These are phyloP conservation scores for Aspergillus floridensis DNA, from an alignment of 2,329 filamentous ascomycete genomes.

Conservation along the genomic window DNA sequence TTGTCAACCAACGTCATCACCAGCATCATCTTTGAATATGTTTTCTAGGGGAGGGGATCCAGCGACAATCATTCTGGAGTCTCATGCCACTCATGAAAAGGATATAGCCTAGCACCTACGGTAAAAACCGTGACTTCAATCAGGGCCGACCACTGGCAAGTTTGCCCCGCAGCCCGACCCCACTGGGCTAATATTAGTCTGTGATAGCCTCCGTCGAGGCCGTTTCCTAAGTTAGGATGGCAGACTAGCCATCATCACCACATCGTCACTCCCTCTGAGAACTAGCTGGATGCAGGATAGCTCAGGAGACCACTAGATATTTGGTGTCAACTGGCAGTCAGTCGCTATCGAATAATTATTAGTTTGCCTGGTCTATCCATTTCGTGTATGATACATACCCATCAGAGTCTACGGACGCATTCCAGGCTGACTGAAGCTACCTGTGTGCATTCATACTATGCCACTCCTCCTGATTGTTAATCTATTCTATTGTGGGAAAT, in stretches of 20 bases:
- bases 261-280: background rate
- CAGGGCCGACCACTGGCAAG: background rate
- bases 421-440: no score
- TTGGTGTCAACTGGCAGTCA: background rate
- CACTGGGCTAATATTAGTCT: background rate
- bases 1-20: background rate
- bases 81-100: background rate
- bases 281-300: background rate
- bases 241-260: background rate
- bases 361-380: background rate
- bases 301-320: background rate
- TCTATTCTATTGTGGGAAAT: no score
- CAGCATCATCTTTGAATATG: no score
- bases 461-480: no score
- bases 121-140: background rate
- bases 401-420: no score
- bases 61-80: no score
- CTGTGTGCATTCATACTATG: no score
- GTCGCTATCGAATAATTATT: background rate
- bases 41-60: no score
- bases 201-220: background rate
- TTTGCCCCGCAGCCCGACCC: slow-evolving; percentile 5
- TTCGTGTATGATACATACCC: no score
- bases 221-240: background rate
- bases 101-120: background rate